Percentiles rank a stretch among this genome's conserved stretches.
phyloP scores from a whole-genome alignment of 1,284 basidiomycete genomes.

The Trichosporon sp. region DNA sequence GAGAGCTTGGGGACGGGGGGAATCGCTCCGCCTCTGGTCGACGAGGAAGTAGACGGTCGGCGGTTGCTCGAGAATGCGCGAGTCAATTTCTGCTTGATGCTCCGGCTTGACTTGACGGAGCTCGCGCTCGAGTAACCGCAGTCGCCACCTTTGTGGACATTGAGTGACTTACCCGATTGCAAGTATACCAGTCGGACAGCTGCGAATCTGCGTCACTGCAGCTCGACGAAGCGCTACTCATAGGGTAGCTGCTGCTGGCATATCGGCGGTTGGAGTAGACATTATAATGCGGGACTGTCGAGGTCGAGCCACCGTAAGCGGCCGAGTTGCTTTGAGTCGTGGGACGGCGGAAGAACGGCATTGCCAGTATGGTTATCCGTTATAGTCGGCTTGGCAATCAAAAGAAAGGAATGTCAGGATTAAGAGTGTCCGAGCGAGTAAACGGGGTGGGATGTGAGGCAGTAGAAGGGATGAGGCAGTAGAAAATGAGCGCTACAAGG shows the following conservation, averaged over 20 bases:
- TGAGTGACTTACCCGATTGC: background rate
- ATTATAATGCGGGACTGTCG: conserved; percentile 1
- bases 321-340: background rate
- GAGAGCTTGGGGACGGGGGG: conserved; percentile 3
- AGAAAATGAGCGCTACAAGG: background rate
- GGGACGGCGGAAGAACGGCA: conserved; percentile 10
- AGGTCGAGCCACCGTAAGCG: conserved; percentile 11
- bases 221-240: background rate
- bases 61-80: background rate
- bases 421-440: background rate
- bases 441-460: background rate
- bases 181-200: background rate
- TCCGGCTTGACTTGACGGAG: background rate
- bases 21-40: background rate
- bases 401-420: background rate
- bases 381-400: background rate
- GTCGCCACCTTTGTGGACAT: background rate
- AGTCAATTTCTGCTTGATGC: conserved; percentile 9
- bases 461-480: background rate
- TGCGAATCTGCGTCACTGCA: background rate
- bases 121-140: background rate
- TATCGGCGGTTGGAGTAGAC: background rate
- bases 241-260: background rate
- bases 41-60: background rate
- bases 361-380: background rate